A percentile compares a stretch with the other conserved stretches of the same genome.
phyloP scores from a whole-genome alignment of 768 basidiomycete species.

The Russula abietina region DNA sequence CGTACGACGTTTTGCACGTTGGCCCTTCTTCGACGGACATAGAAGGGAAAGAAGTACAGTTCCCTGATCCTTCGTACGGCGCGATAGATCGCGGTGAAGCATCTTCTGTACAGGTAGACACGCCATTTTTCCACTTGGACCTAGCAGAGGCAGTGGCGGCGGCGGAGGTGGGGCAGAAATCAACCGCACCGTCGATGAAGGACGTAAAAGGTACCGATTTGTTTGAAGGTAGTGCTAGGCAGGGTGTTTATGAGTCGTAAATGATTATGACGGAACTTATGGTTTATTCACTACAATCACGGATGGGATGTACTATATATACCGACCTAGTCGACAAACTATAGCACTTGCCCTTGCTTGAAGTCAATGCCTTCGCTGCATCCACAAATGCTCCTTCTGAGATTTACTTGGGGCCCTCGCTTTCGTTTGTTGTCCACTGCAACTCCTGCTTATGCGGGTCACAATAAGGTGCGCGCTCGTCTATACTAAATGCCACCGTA shows the following conservation, averaged over 20 bases:
- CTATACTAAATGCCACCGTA: no score
- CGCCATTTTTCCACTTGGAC: constrained; percentile 84
- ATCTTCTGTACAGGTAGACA: constrained; percentile 44
- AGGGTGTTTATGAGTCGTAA: neutral
- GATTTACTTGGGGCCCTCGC: no score
- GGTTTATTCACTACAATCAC: no score
- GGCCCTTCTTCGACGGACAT: constrained; percentile 25
- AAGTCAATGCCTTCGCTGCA: neutral
- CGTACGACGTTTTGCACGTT: constrained; percentile 44
- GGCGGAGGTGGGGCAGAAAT: constrained; percentile 26
- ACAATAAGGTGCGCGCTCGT: constrained; percentile 22
- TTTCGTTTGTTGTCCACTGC: constrained; percentile 7
- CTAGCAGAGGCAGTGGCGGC: constrained; percentile 30
- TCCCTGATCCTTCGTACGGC: constrained; percentile 17
- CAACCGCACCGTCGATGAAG: neutral
- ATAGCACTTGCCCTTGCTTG: no score
- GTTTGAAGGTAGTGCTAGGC: neutral
- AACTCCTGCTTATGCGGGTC: constrained; percentile 11
- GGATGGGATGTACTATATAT: no score
- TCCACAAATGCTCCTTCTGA: neutral
- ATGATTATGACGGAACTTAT: neutral
- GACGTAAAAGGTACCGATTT: neutral
- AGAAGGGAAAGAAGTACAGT: neutral
- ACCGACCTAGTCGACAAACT: no score
- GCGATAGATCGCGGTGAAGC: constrained; percentile 14